These are phyloP conservation scores for Cystobasidium onofrii DNA, from an alignment of 768 basidiomycete genomes.

Conservation along the genomic window DNA sequence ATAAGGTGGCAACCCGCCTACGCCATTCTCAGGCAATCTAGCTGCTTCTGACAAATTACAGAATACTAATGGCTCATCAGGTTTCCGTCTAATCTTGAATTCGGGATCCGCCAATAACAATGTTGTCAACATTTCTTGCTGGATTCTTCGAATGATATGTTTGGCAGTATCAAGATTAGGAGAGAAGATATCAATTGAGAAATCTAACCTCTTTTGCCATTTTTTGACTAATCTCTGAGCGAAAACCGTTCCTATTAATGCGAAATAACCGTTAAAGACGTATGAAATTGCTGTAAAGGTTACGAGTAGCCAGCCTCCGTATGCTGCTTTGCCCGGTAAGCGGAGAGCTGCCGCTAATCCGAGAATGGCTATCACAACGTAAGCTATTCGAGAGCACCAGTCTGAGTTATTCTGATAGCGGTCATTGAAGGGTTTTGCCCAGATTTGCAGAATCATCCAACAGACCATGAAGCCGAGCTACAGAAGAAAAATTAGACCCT, in stretches of 20 bases:
- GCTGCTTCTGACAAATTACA: constrained; percentile 49
- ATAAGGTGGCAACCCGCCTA: constrained; percentile 60
- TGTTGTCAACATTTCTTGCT: constrained; percentile 67
- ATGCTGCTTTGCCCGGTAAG: constrained; percentile 52
- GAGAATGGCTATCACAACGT: constrained; percentile 58
- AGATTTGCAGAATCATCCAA: constrained; percentile 52
- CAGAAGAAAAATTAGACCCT: not conserved
- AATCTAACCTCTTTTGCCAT: constrained; percentile 55
- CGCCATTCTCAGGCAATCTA: constrained; percentile 39
- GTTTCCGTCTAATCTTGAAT: constrained; percentile 53
- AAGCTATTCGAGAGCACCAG: constrained; percentile 64
- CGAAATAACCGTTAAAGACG: constrained; percentile 58
- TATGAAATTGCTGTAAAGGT: constrained; percentile 57
- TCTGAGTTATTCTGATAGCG: constrained; percentile 37
- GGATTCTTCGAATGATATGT: constrained; percentile 63
- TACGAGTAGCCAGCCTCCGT: constrained; percentile 62
- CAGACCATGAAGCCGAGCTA: constrained; percentile 52
- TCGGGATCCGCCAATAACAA: constrained; percentile 57
- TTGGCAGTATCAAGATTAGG: constrained; percentile 51
- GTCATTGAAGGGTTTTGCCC: constrained; percentile 35
- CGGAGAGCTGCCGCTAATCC: constrained; percentile 59
- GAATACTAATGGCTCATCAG: constrained; percentile 55
- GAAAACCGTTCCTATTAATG: constrained; percentile 53
- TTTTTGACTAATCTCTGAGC: constrained; percentile 56
- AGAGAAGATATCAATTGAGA: constrained; percentile 74